A percentile compares a stretch with the other conserved stretches of the same genome.
Conservation (phyloP, 768 basidiomycete species). For the Auricularia cornea region DNA sequence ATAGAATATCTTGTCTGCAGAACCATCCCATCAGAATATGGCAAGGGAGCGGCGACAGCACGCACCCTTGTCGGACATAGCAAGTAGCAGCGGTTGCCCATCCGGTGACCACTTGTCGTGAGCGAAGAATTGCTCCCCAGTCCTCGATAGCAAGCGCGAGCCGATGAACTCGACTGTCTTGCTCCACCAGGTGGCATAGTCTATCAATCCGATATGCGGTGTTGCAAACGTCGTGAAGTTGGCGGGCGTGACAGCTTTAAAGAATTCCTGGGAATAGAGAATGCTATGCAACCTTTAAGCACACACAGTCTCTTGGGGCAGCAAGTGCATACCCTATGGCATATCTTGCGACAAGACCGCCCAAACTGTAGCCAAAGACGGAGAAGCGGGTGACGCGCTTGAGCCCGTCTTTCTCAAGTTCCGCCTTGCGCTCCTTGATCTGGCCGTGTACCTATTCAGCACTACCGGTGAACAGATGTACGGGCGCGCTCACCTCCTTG, state of each 20-base stretch:
- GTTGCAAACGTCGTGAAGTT: constrained; percentile 83
- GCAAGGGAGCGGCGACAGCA: background rate
- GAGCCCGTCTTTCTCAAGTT: constrained; percentile 41
- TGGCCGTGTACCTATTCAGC: constrained; percentile 16
- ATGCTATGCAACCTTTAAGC: constrained; percentile 33
- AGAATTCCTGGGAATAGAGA: constrained; percentile 60
- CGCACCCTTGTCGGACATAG: constrained; percentile 74
- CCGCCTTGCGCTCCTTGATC: constrained; percentile 49
- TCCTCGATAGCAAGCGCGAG: constrained; percentile 62
- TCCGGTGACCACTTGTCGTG: constrained; percentile 62
- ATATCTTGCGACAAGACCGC: constrained; percentile 77
- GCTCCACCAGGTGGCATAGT: constrained; percentile 53
- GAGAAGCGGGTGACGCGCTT: constrained; percentile 61
- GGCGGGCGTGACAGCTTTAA: constrained; percentile 57
- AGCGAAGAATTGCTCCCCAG: constrained; percentile 72
- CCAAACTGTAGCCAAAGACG: constrained; percentile 69
- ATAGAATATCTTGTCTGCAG: constrained; percentile 63
- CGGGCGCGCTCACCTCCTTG: constrained; percentile 49
- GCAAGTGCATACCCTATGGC: constrained; percentile 49
- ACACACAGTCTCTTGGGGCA: background rate
- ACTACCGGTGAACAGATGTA: background rate
- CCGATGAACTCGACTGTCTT: constrained; percentile 47
- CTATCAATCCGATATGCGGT: constrained; percentile 70
- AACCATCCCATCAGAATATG: background rate
- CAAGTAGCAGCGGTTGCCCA: constrained; percentile 59